Percentiles rank a stretch among this genome's conserved stretches.
Evolutionary conservation across 352 stramenopile species (phyloP).

Genomic region (Lagenidium giganteum): DNA sequence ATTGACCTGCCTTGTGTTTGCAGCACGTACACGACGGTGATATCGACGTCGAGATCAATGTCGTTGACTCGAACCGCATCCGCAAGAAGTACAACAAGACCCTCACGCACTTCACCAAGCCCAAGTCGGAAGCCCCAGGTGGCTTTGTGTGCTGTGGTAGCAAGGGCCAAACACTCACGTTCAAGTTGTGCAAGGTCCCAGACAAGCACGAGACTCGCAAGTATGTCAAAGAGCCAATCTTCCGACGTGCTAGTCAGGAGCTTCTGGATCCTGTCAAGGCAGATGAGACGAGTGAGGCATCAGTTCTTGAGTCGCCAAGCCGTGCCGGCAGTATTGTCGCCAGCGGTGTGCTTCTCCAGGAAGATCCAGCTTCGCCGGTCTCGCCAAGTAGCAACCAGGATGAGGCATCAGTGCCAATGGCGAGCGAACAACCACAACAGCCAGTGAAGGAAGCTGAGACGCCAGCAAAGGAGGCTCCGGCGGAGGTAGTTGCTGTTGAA

Average conservation of each 20-base stretch:
- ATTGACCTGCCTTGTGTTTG: not conserved
- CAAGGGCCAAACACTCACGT: slow-evolving; percentile 36
- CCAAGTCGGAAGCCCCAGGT: slow-evolving; percentile 37
- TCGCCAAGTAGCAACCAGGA: too few relatives aligned
- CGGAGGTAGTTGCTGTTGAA: not conserved
- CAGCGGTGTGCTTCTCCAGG: slow-evolving; percentile 1
- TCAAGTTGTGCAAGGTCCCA: slow-evolving; percentile 28
- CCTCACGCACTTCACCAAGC: slow-evolving; percentile 36
- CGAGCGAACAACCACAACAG: too few relatives aligned
- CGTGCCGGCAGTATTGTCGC: slow-evolving; percentile 29
- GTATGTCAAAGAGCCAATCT: slow-evolving; percentile 44
- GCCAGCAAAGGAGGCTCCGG: not conserved
- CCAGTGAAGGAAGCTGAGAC: slow-evolving; percentile 13
- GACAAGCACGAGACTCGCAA: slow-evolving; percentile 23
- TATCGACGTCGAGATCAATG: slow-evolving; percentile 28
- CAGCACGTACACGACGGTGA: slow-evolving; percentile 44
- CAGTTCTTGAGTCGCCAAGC: slow-evolving; percentile 40
- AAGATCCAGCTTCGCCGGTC: not conserved
- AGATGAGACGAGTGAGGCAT: slow-evolving; percentile 46
- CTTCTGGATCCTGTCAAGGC: slow-evolving; percentile 31
- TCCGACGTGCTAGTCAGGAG: slow-evolving; percentile 39
- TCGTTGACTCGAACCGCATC: slow-evolving; percentile 74
- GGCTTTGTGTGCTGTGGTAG: slow-evolving; percentile 39
- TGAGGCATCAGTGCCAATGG: too few relatives aligned
- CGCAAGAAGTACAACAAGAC: slow-evolving; percentile 65